phyloP scores from a whole-genome alignment of 495 filamentous ascomycete species.

The Apodospora peruviana region DNA sequence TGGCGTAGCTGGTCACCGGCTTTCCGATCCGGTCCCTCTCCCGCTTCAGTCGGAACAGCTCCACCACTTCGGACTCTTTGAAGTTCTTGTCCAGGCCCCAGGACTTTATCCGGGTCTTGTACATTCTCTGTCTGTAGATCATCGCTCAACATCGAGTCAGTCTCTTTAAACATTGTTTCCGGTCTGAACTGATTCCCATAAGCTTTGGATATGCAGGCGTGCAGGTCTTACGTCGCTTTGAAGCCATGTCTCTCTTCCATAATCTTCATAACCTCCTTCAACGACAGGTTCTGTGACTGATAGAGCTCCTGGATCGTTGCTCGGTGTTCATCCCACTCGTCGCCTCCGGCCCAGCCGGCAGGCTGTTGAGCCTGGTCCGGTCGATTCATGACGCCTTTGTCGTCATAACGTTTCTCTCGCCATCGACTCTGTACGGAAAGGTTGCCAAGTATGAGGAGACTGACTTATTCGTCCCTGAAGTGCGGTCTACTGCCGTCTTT shows the following conservation, averaged over 20 bases:
- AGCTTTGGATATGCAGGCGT: no score
- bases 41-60: slow-evolving; percentile 19
- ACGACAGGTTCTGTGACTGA: slow-evolving; percentile 22
- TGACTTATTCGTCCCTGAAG: no score
- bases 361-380: not conserved
- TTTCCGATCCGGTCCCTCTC: slow-evolving; percentile 26
- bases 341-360: slow-evolving; percentile 14
- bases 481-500: no score
- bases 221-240: slow-evolving; percentile 24
- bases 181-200: no score
- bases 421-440: no score
- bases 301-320: slow-evolving; percentile 29
- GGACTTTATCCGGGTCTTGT: slow-evolving; percentile 29
- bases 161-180: no score
- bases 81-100: slow-evolving; percentile 35
- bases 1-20: slow-evolving; percentile 13
- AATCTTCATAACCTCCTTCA: slow-evolving; percentile 30
- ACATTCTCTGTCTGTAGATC: slow-evolving; percentile 26
- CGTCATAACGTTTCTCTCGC: not conserved
- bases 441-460: no score
- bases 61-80: slow-evolving; percentile 26
- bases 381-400: not conserved
- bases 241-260: slow-evolving; percentile 31
- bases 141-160: not conserved
- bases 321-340: slow-evolving; percentile 16